Conservation (phyloP, 805 yeast species). For the Barnettozyma californica region DNA sequence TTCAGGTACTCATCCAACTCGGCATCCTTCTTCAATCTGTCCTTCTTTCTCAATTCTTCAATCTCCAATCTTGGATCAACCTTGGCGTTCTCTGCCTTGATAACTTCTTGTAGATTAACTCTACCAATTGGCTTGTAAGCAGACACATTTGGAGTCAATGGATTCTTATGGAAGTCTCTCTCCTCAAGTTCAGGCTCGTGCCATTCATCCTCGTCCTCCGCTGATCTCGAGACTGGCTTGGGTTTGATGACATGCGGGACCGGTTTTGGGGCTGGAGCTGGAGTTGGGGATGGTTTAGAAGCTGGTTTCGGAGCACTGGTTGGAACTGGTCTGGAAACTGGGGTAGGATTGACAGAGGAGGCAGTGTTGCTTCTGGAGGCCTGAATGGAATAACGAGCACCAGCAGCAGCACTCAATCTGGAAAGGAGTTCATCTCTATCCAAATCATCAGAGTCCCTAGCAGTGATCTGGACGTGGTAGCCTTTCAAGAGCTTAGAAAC, state of each 20-base stretch:
- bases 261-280: conserved; percentile 21
- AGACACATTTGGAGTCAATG: conserved; percentile 37
- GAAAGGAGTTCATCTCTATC: conserved; percentile 69
- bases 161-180: conserved; percentile 45
- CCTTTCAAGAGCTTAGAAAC: conserved; percentile 68
- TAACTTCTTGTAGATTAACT: conserved; percentile 42
- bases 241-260: conserved; percentile 21
- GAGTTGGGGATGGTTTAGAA: conserved; percentile 20
- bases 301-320: conserved; percentile 24
- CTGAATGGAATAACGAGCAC: conserved; percentile 85
- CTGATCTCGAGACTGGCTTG: conserved; percentile 11
- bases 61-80: conserved; percentile 40
- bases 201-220: conserved; percentile 37
- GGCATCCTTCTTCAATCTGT: conserved; percentile 30
- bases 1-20: conserved; percentile 31
- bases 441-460: conserved; percentile 90
- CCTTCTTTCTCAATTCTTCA: conserved; percentile 30
- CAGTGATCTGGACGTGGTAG: conserved; percentile 94
- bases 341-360: conserved; percentile 9
- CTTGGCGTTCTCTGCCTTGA: conserved; percentile 37
- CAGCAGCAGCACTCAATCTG: conserved; percentile 85
- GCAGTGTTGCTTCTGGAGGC: conserved; percentile 28
- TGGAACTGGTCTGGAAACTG: conserved; percentile 19
- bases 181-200: conserved; percentile 41
- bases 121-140: conserved; percentile 61